phyloP scores from a whole-genome alignment of 805 yeast species.

The Torulaspora quercuum region DNA sequence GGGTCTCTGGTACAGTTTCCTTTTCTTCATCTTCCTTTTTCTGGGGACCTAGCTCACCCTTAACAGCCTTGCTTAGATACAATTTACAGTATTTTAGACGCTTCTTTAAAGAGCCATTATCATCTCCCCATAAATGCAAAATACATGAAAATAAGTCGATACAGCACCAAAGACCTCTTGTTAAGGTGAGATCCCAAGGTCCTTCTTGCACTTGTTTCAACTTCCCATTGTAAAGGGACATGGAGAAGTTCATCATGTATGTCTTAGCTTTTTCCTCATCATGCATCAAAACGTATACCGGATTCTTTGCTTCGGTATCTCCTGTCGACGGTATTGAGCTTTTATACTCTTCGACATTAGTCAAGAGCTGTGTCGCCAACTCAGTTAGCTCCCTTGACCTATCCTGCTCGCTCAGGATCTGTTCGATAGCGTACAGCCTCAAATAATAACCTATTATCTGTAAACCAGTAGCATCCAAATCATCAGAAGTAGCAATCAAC shows the following conservation, averaged over 20 bases:
- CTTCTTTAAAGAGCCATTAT: conserved; percentile 18
- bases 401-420: conserved; percentile 62
- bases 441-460: conserved; percentile 33
- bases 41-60: conserved; percentile 24
- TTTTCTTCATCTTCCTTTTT: background rate
- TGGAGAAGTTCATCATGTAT: conserved; percentile 55
- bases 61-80: conserved; percentile 26
- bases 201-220: conserved; percentile 46
- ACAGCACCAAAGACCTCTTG: conserved; percentile 35
- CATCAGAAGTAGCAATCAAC: conserved; percentile 23
- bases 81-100: conserved; percentile 31
- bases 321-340: conserved; percentile 31
- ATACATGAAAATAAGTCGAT: conserved; percentile 27
- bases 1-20: background rate
- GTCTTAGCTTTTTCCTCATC: conserved; percentile 58
- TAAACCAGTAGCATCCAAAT: conserved; percentile 27
- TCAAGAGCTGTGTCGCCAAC: conserved; percentile 61
- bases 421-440: conserved; percentile 65
- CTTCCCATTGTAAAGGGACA: conserved; percentile 51
- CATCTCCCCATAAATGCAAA: conserved; percentile 27
- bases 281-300: conserved; percentile 43
- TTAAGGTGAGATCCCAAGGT: conserved; percentile 38
- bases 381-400: conserved; percentile 52
- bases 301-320: conserved; percentile 32
- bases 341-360: conserved; percentile 63